Evolutionary conservation across 2,329 filamentous ascomycete genomes (phyloP).

Genomic region (Aschersonia sp.): DNA sequence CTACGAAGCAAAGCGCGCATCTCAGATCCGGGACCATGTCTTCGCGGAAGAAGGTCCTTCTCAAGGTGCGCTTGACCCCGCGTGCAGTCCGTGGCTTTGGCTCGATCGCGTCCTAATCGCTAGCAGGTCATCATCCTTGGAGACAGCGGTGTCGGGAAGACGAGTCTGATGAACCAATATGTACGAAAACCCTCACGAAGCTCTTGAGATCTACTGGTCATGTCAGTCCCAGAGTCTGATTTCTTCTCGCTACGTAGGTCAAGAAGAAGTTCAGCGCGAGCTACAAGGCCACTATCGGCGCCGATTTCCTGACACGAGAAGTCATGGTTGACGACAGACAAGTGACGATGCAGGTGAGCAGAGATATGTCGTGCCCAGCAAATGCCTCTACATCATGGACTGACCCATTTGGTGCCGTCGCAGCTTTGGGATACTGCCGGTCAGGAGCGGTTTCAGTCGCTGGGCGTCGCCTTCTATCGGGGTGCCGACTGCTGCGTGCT

Average conservation of each 20-base stretch:
- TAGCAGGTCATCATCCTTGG: constrained; percentile 94
- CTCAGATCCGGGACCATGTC: constrained; percentile 38
- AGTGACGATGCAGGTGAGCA: constrained; percentile 86
- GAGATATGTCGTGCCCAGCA: not conserved
- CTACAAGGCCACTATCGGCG: constrained; percentile 98
- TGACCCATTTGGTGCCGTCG: constrained; percentile 2
- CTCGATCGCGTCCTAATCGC: constrained; percentile 1
- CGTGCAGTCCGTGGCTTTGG: too few relatives aligned
- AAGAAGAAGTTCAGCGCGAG: constrained; percentile 99
- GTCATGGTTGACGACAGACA: constrained; percentile 93
- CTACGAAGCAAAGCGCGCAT: not conserved
- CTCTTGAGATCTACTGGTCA: not conserved
- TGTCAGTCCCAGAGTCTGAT: not conserved
- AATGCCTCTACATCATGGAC: not conserved
- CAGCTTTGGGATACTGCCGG: constrained; percentile 97
- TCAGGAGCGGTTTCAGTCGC: constrained; percentile 92
- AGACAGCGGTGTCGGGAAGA: constrained; percentile 98
- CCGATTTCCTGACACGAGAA: constrained; percentile 96
- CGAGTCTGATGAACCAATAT: constrained; percentile 99
- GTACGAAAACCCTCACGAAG: constrained; percentile 39
- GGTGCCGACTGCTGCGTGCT: constrained; percentile 96
- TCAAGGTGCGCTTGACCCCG: constrained; percentile 49
- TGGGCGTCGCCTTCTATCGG: constrained; percentile 94
- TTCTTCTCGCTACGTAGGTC: constrained; percentile 46
- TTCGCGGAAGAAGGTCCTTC: constrained; percentile 77